A percentile compares a stretch with the other conserved stretches of the same genome.
phyloP scores from a whole-genome alignment of 805 yeast species.

The Lipomyces oligophaga region DNA sequence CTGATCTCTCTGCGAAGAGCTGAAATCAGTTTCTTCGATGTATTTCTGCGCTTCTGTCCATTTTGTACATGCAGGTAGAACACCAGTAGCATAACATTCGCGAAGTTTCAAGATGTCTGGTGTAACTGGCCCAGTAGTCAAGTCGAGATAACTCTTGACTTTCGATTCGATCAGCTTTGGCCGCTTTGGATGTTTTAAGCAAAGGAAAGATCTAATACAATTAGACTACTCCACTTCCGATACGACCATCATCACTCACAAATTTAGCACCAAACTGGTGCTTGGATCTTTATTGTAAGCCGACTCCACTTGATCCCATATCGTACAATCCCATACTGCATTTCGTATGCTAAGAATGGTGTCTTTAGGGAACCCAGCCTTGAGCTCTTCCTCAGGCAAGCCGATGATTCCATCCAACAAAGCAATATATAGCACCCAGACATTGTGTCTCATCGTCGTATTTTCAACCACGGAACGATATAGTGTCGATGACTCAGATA shows the following conservation, averaged over 20 bases:
- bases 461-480: not conserved
- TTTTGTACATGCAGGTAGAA: constrained; percentile 13
- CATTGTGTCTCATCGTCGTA: constrained; percentile 1
- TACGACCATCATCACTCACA: constrained; percentile 10
- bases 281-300: not conserved
- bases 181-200: constrained; percentile 12
- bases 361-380: constrained; percentile 7
- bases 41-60: constrained; percentile 16
- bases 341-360: constrained; percentile 1
- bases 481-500: constrained; percentile 7
- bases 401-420: constrained; percentile 15
- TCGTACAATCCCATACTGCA: not conserved
- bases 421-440: constrained; percentile 21
- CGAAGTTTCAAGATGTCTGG: no score
- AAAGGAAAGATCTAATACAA: constrained; percentile 1
- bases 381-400: constrained; percentile 1
- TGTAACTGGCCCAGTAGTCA: not conserved
- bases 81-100: constrained; percentile 14
- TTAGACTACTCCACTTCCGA: not conserved
- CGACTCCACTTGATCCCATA: constrained; percentile 10
- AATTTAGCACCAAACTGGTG: constrained; percentile 1
- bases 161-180: no score
- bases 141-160: no score
- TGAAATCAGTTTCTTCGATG: no score
- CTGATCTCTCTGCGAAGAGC: no score